Conservation (phyloP, 2,329 filamentous ascomycete genomes). For the Fusarium floridanum region DNA sequence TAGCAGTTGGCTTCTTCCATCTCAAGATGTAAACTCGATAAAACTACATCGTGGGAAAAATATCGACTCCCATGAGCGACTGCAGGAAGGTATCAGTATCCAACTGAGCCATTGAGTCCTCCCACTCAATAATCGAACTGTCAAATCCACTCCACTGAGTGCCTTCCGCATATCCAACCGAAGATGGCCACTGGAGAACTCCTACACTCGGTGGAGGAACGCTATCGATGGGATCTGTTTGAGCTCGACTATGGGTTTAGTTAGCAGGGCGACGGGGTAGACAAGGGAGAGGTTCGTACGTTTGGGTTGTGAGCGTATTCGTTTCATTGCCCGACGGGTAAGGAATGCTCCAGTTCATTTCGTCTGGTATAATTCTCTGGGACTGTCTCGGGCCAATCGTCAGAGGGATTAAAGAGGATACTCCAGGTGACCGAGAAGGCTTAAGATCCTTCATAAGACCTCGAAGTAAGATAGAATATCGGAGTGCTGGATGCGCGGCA, state of each 20-base stretch:
- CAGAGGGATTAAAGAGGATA: not conserved
- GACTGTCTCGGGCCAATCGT: not conserved
- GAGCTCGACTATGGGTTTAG: not conserved
- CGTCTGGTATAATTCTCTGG: not conserved
- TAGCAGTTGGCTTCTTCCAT: no score
- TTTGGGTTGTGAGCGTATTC: not conserved
- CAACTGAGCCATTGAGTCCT: not conserved
- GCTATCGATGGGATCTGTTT: not conserved
- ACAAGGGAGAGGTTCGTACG: not conserved
- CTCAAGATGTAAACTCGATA: not conserved
- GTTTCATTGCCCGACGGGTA: not conserved
- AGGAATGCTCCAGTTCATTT: not conserved
- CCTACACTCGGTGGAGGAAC: not conserved
- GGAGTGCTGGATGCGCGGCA: constrained; percentile 15
- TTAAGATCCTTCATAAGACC: constrained; percentile 6
- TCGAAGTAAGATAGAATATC: constrained; percentile 11
- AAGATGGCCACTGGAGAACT: not conserved
- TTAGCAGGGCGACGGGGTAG: not conserved
- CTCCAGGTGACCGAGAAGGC: not conserved
- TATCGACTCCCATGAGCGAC: not conserved
- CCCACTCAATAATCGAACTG: not conserved
- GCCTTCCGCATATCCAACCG: not conserved
- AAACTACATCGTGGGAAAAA: not conserved
- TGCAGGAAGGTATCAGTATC: not conserved
- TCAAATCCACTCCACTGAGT: not conserved